These are phyloP conservation scores for Haplographium delicatum DNA, from an alignment of 495 filamentous ascomycete genomes.

Conservation along the genomic window DNA sequence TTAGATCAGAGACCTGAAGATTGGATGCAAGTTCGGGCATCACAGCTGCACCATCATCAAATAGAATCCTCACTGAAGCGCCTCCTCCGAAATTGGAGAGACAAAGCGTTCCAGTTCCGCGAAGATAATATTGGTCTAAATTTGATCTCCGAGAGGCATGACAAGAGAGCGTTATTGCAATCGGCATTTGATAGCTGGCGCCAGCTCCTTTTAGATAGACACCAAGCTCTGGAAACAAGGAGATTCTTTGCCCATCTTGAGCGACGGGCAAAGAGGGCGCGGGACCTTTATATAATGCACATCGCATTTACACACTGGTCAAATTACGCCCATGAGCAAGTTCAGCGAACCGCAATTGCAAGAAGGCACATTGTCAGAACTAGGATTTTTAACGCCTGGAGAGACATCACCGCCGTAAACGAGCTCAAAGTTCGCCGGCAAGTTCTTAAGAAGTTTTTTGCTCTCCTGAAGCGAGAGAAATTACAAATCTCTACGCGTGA, in stretches of 20 bases:
- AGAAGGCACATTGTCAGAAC: conserved; percentile 62
- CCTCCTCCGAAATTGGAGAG: conserved; percentile 50
- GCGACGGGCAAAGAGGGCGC: conserved; percentile 53
- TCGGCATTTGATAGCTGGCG: conserved; percentile 58
- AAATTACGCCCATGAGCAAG: conserved; percentile 53
- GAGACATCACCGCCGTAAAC: conserved; percentile 65
- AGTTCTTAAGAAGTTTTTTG: conserved; percentile 50
- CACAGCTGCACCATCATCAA: conserved; percentile 31
- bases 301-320: conserved; percentile 75
- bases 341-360: conserved; percentile 43
- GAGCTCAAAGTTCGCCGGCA: conserved; percentile 62
- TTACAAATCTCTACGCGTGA: conserved; percentile 31
- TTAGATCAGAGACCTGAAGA: neutral
- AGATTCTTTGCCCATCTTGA: conserved; percentile 59
- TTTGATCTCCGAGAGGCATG: conserved; percentile 42
- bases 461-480: conserved; percentile 46
- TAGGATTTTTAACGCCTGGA: conserved; percentile 75
- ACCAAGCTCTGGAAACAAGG: conserved; percentile 45
- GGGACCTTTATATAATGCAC: conserved; percentile 60
- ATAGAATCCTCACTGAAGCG: conserved; percentile 41
- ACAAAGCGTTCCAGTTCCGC: conserved; percentile 40
- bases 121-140: conserved; percentile 44
- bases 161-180: conserved; percentile 47
- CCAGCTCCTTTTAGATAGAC: conserved; percentile 40
- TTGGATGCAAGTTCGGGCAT: conserved; percentile 20